These are phyloP conservation scores for Calendula officinalis DNA, from an alignment of 129 eudicot genomes.

Conservation along the genomic window DNA sequence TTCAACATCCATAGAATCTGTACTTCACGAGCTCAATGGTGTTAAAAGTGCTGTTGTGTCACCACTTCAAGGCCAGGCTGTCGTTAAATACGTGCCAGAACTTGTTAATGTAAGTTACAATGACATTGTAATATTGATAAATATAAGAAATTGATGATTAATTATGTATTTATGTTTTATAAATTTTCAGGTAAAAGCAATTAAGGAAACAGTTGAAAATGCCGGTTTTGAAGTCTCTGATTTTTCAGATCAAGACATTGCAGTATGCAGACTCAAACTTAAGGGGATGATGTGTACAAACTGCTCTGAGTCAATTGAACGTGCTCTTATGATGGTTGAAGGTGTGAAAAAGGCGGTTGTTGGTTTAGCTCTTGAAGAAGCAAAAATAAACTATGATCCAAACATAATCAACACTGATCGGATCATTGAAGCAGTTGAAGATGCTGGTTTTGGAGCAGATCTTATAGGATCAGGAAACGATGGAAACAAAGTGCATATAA, in stretches of 20 bases:
- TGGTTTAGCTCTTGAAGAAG: constrained; percentile 56
- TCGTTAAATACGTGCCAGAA: constrained; percentile 70
- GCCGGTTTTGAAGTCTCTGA: constrained; percentile 49
- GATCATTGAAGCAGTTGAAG: constrained; percentile 47
- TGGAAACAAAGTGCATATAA: constrained; percentile 46
- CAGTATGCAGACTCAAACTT: constrained; percentile 46
- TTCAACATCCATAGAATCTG: constrained; percentile 70
- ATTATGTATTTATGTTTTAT: constrained; percentile 4
- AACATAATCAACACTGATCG: constrained; percentile 24
- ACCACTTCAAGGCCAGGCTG: constrained; percentile 84
- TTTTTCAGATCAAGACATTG: constrained; percentile 33
- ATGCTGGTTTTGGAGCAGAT: constrained; percentile 53
- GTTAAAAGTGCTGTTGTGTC: constrained; percentile 69
- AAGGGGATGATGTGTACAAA: constrained; percentile 59
- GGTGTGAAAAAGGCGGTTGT: constrained; percentile 55
- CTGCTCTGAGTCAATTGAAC: constrained; percentile 48
- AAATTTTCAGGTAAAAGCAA: constrained; percentile 36
- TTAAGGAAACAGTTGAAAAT: constrained; percentile 43
- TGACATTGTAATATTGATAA: not conserved
- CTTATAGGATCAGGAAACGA: constrained; percentile 48
- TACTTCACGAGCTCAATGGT: constrained; percentile 63
- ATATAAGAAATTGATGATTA: not conserved
- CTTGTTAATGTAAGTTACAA: constrained; percentile 54
- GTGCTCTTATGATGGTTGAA: constrained; percentile 34
- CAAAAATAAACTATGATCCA: constrained; percentile 52